A percentile compares a stretch with the other conserved stretches of the same genome.
These are phyloP conservation scores for Pichia membranifaciens DNA, from an alignment of 805 yeast genomes.

Conservation along the genomic window DNA sequence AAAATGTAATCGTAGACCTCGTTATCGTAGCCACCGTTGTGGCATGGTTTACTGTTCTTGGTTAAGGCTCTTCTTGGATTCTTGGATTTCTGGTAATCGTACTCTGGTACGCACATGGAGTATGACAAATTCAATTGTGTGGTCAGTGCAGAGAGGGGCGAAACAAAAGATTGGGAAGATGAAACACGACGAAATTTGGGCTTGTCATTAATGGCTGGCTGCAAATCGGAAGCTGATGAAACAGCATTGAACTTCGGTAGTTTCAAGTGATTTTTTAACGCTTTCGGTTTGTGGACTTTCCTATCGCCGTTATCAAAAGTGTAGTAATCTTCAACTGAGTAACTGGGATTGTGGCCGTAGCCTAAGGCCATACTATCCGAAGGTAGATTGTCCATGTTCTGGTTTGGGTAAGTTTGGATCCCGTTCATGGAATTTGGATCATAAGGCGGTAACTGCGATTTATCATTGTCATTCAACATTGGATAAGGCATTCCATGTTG, in stretches of 20 bases:
- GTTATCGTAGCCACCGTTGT: slow-evolving; percentile 82
- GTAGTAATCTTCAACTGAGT: background rate
- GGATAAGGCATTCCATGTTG: background rate
- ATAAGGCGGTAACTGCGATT: background rate
- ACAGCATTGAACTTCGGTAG: slow-evolving; percentile 40
- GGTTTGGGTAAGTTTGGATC: background rate
- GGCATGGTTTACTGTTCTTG: slow-evolving; percentile 79
- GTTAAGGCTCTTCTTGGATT: slow-evolving; percentile 92
- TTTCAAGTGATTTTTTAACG: background rate
- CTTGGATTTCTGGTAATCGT: slow-evolving; percentile 73
- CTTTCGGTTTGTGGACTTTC: background rate
- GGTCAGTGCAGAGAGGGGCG: slow-evolving; percentile 79
- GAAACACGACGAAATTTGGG: slow-evolving; percentile 72
- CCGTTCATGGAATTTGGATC: background rate
- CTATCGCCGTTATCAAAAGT: background rate
- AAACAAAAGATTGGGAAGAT: slow-evolving; percentile 49
- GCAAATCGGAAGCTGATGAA: slow-evolving; percentile 42
- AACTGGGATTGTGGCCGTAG: background rate
- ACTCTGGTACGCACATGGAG: slow-evolving; percentile 76
- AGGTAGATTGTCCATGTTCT: background rate
- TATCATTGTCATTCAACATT: background rate
- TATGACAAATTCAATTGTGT: slow-evolving; percentile 73
- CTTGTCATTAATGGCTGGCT: slow-evolving; percentile 53
- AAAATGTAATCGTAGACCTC: slow-evolving; percentile 84
- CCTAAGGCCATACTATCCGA: background rate